A percentile compares a stretch with the other conserved stretches of the same genome.
phyloP scores from a whole-genome alignment of 257 asterid genomes.

The Lavandula angustifolia region DNA sequence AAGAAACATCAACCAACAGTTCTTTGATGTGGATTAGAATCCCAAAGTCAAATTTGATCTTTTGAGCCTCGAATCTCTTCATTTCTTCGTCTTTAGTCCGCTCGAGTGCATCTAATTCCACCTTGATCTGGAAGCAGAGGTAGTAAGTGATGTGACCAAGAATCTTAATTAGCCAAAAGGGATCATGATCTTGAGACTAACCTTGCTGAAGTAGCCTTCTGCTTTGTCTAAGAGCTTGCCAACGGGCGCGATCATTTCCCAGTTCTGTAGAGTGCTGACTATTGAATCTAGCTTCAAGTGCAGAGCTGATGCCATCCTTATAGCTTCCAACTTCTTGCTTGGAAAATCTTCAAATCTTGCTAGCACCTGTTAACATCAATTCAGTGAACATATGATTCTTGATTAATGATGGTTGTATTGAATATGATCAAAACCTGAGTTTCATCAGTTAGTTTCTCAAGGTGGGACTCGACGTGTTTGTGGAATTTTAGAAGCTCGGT shows the following conservation, averaged over 20 bases:
- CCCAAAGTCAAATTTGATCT: conserved; percentile 73
- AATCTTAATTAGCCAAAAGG: neutral
- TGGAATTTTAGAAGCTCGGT: conserved; percentile 69
- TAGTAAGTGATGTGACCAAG: conserved; percentile 24
- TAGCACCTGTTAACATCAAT: conserved; percentile 50
- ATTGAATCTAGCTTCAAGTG: conserved; percentile 58
- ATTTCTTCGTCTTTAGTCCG: conserved; percentile 80
- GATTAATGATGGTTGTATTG: neutral
- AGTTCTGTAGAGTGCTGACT: conserved; percentile 47
- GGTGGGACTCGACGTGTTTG: conserved; percentile 63
- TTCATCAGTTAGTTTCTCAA: conserved; percentile 81
- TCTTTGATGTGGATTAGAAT: conserved; percentile 79
- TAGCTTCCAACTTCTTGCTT: conserved; percentile 71
- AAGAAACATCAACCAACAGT: conserved; percentile 76
- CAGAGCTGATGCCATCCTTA: conserved; percentile 80
- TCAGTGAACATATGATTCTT: conserved; percentile 10
- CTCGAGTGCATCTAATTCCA: conserved; percentile 72
- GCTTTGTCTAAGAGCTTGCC: conserved; percentile 64
- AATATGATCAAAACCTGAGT: conserved; percentile 54
- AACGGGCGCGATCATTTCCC: conserved; percentile 58
- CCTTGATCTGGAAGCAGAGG: conserved; percentile 56
- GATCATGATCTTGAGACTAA: conserved; percentile 14
- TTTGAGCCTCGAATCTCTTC: conserved; percentile 69
- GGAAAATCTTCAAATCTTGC: conserved; percentile 90
- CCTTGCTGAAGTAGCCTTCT: conserved; percentile 77